Evolutionary conservation across 352 stramenopile genomes (phyloP), one percentile per base, ranked within the genome.

Genomic region (Phytopythium vexans): DNA sequence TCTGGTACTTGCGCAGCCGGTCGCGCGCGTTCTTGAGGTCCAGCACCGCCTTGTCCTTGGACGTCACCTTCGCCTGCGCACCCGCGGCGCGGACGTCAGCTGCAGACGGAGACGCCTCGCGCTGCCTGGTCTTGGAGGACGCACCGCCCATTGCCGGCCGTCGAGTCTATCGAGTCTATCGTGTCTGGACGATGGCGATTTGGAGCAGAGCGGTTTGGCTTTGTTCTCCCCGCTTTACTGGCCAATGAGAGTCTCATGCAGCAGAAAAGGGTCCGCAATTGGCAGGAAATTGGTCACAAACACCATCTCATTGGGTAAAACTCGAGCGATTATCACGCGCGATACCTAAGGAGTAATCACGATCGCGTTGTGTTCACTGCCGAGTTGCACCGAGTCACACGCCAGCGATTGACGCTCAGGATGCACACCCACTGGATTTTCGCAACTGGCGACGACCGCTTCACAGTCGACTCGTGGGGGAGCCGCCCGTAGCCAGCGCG

Each of bases 1-100:
- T 64, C 56, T 94, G 84, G 59, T 94, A 94, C 70, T 89, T 92
- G 51, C 82, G 80, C 3, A 95, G 76, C 8, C 83, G 72, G 54
- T 96, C 88, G 16, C 88, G 79, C n/a, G 88, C 83, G 43, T 94
- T 94, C 68, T 96, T 96, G 40, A 96, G 83, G 56, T 95, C 85
- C 10, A 96, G 70, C 7, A 95, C 60, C 14, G 86, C 88, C 60
- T 92, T 92, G 66, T 96, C 88, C 65, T 96, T 94, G 38, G 76
- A 90, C 38, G 86, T 92, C 41, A 95, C 70, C 43, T 90, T 73
- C 37, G 75, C 64, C 21, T 72, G 70, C n/a, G 70, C 74, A 42
- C 49, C 66, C 53, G 58, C 53, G 11, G 42, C 48, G 53, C 39
- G 37, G 45, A 36, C 15, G 14, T 31, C 31, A 15, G 11, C 40